Base-by-base conservation (phyloP, 164 flowering plant species). In the Platanus orientalis region DNA sequence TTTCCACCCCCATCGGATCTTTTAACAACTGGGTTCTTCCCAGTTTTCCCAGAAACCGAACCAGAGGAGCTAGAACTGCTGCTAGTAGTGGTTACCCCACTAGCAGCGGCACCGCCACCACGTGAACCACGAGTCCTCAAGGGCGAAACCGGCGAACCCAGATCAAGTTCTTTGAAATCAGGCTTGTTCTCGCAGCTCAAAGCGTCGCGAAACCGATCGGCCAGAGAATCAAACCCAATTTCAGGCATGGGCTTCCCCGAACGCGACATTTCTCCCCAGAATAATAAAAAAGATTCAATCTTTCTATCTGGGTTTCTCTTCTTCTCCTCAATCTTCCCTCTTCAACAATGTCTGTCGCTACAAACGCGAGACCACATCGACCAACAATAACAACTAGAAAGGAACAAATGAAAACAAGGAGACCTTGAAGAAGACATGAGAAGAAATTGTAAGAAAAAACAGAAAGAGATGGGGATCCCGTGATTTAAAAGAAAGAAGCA, bases 131-230 rank as follows among this genome's bases (percentile, higher is more conserved):
- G 60, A 12, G 73, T 59, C 48, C 88, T 66, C 17, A 92, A 69
- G 0, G 98, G 88, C 3, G 98, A 92, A 42, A 87, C 86, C 6
- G 98, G 96, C 6, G 97, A 89, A 40, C 92, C 96, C 72, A 86
- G 84, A 83, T 86, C 85, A 62, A 83, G 84, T 53, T 89, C 90
- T 36, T 78, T 78, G 76, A 79, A 82, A 75, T 92, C 98, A 10
- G 96, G 91, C 74, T 92, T 92, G 79, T 62, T 48, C 0, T 71
- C 82, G 69, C 65, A 69, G 54, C 66, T 71, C 54, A 78, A 26
- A 1, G 80, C 62, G n/a, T 66, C 73, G 32, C 72, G 71, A 29
- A 86, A 69, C 29, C 84, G 85, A 74, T 86, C 86, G 42, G 80
- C 6, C 14, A 85, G 75, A 0, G 73, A 36, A 13, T 75, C 76